Evolutionary conservation across 1,284 basidiomycete species (phyloP), one percentile per base, ranked within the genome.

Genomic region (Ganoderma sinense): DNA sequence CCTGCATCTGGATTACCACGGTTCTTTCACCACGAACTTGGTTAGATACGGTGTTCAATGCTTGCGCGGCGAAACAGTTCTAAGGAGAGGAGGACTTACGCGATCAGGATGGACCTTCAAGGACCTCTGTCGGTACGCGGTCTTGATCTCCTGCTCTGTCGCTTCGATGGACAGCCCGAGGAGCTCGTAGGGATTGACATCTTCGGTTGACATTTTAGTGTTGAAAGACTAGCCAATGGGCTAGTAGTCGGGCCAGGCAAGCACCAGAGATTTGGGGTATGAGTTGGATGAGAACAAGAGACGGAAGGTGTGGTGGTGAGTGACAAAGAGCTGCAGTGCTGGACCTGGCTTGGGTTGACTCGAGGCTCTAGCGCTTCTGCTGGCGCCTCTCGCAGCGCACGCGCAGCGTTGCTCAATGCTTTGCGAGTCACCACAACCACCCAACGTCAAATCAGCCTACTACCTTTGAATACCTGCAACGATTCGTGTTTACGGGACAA

Each of bases 61-160:
- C 40, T 53, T 20, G 29, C 67, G 66, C 36, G 20, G 41, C 16
- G 41, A 31, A 36, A 7, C 23, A 41, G 45, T 31, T 56, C 62
- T 23, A 63, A 26, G 62, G 65, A 23, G 51, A 23, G 53, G 80
- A 77, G 66, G 63, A 90, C 88, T 77, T 75, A 91, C 94, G 78
- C 93, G 89, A 81, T 97, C 95, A 23, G 95, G 96, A 84, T 97
- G 96, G 64, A 94, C 94, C 83, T 94, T 96, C 70, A 96, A 85
- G 4, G 94, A 96, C 53, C 89, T 85, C 74, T 94, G 89, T 55
- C 95, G 86, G 76, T 95, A 98, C 1, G 96, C 94, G 13, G 89
- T 92, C 74, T 91, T 89, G 72, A 98, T 94, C 70, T 97, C 94
- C 66, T 89, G 87, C 68, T 97, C 95, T 6, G 91, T 92, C 8